phyloP scores from a whole-genome alignment of 352 stramenopile species.

The Globisporangium nodosum region DNA sequence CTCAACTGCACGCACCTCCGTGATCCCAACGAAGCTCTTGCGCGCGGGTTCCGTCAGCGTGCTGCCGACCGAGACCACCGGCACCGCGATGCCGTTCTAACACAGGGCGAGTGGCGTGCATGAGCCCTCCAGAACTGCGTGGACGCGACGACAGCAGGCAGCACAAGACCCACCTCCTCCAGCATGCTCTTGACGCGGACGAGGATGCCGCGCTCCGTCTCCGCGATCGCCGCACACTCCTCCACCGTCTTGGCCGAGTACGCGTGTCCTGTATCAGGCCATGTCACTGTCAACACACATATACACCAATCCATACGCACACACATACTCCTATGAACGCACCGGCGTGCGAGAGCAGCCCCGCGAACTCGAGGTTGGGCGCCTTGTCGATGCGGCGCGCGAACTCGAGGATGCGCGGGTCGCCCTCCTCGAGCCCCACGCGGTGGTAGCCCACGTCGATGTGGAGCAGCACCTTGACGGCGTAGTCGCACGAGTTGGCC shows the following conservation, averaged over 20 bases:
- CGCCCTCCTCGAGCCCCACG: slow-evolving; percentile 54
- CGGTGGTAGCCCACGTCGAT: slow-evolving; percentile 76
- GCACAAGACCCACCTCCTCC: slow-evolving; percentile 19
- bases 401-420: slow-evolving; percentile 43
- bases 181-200: slow-evolving; percentile 55
- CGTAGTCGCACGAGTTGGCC: slow-evolving; percentile 31
- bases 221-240: slow-evolving; percentile 46
- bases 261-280: slow-evolving; percentile 30
- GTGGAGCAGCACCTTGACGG: slow-evolving; percentile 55
- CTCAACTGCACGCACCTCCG: slow-evolving; percentile 27
- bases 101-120: too few species aligned
- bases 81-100: slow-evolving; percentile 42
- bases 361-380: slow-evolving; percentile 41
- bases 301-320: too few species aligned
- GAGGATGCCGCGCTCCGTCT: slow-evolving; percentile 57
- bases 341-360: slow-evolving; percentile 61
- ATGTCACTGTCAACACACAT: too few species aligned
- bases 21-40: slow-evolving; percentile 61
- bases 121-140: neutral
- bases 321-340: neutral
- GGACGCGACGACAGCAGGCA: neutral
- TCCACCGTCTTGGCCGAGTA: slow-evolving; percentile 45
- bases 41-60: slow-evolving; percentile 59
- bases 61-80: slow-evolving; percentile 57
- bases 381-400: slow-evolving; percentile 47